Percentiles rank a stretch among this genome's conserved stretches.
Conservation (phyloP, 306 rosid genomes). For the Quercus suber region DNA sequence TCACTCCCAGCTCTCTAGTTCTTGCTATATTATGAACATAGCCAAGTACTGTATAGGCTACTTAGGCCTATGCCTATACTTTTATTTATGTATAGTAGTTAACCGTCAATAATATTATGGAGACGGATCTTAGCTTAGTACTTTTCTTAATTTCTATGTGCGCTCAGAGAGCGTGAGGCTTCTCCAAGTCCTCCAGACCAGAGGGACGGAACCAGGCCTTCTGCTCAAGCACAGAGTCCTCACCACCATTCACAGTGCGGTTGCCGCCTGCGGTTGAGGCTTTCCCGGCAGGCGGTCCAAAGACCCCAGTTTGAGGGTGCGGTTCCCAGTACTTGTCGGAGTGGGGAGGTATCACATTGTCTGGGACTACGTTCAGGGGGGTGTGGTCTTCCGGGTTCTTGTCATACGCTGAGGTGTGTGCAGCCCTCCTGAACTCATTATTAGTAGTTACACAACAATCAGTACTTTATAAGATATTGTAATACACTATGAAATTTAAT, state of each 20-base stretch:
- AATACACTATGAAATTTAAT: neutral
- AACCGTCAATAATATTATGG: too few relatives aligned
- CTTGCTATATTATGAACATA: constrained; percentile 8
- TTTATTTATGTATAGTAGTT: constrained; percentile 6
- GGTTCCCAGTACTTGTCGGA: constrained; percentile 85
- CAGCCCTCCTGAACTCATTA: constrained; percentile 50
- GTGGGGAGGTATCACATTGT: constrained; percentile 55
- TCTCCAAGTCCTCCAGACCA: constrained; percentile 90
- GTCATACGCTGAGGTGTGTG: constrained; percentile 64
- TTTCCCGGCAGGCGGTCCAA: constrained; percentile 60
- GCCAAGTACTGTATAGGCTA: neutral
- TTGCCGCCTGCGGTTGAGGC: constrained; percentile 11
- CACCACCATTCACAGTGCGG: constrained; percentile 19
- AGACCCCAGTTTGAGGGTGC: constrained; percentile 84
- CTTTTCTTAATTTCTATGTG: neutral
- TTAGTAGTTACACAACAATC: neutral
- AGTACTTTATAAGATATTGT: neutral
- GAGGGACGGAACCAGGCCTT: constrained; percentile 94
- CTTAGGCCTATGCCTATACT: neutral
- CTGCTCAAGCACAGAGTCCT: constrained; percentile 59
- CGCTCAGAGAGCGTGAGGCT: constrained; percentile 37
- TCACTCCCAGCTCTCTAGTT: neutral
- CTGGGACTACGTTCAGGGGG: constrained; percentile 51
- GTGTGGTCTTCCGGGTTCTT: constrained; percentile 72
- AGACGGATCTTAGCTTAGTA: neutral